Evolutionary conservation across 805 yeast species (phyloP), one percentile per base, ranked within the genome.

Genomic region (Suhomyces faveliae): DNA sequence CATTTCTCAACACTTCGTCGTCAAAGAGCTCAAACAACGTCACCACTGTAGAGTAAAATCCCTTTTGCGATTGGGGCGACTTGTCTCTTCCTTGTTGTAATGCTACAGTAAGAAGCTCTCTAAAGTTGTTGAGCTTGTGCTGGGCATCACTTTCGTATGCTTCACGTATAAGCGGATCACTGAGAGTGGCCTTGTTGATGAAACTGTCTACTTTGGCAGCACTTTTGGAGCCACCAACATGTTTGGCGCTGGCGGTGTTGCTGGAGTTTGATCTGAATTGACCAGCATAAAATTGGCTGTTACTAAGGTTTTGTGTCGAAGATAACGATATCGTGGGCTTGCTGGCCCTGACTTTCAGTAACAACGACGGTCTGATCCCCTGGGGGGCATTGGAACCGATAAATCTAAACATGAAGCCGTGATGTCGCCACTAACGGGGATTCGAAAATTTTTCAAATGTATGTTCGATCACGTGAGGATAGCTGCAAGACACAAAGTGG

Each of bases 271-370:
- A 53, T 53, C 67, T 53, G 45, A 59, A 55, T 23, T 52, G 51
- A 22, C 47, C 40, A 19, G 48, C 25, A 24, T 47, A 43, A 17
- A 35, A 43, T 25, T 23, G 41, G 23, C 21, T 19, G 23, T 48
- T 20, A n/a, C 5, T 37, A 11, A 37, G 17, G 17, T 22, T 38
- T 17, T 37, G 43, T 3, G 40, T 13, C 4, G 25, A 19, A 7
- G 41, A 23, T 11, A 48, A 41, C 4, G 55, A 42, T 19, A 39
- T 45, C n/a, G 50, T 13, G 21, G 40, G 42, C 22, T 58, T 54
- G 50, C 63, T 66, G 40, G 59, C 57, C 48, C 70, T 62, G 27
- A 71, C 72, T 49, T 71, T 70, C 59, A 63, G 69, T 43, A 71
- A 58, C 42, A 71, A 52, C 22, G 56, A 71, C 10, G 76, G 74